Evolutionary conservation across 345 rosid species (phyloP).

Genomic region (Triadica sebifera): DNA sequence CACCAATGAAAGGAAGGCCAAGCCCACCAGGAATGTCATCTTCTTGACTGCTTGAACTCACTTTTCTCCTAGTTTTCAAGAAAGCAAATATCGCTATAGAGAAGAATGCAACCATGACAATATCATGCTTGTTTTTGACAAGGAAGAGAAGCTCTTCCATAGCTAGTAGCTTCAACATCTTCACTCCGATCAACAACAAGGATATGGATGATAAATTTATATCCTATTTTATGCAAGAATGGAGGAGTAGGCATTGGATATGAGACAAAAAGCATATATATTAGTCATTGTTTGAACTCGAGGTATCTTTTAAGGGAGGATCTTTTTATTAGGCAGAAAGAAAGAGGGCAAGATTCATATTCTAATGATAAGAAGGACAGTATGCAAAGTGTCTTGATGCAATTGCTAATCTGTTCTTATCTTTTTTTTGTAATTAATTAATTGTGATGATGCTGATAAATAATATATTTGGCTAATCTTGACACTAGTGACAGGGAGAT

Average conservation of each 20-base stretch:
- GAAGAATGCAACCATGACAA: conserved; percentile 24
- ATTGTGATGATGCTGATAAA: background rate
- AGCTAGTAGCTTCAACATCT: background rate
- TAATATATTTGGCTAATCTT: background rate
- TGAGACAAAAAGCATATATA: background rate
- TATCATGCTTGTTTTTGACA: conserved; percentile 19
- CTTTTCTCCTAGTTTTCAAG: conserved; percentile 24
- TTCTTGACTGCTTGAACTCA: background rate
- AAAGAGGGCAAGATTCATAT: background rate
- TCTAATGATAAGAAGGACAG: background rate
- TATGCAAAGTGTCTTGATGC: no score
- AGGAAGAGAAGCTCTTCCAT: conserved; percentile 24
- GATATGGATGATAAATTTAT: background rate
- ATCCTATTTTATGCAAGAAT: background rate
- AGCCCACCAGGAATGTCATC: conserved; percentile 42
- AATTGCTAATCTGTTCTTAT: background rate
- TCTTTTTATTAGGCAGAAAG: background rate
- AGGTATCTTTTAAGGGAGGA: background rate
- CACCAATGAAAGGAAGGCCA: conserved; percentile 50
- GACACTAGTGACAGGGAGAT: background rate
- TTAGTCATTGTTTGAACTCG: background rate
- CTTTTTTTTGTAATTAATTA: background rate
- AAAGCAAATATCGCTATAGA: conserved; percentile 17
- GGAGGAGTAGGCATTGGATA: background rate
- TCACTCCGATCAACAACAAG: background rate